A percentile compares a stretch with the other conserved stretches of the same genome.
These are phyloP conservation scores for Nannochloropsis gaditana DNA, from an alignment of 108 stramenopile genomes.

Conservation along the genomic window DNA sequence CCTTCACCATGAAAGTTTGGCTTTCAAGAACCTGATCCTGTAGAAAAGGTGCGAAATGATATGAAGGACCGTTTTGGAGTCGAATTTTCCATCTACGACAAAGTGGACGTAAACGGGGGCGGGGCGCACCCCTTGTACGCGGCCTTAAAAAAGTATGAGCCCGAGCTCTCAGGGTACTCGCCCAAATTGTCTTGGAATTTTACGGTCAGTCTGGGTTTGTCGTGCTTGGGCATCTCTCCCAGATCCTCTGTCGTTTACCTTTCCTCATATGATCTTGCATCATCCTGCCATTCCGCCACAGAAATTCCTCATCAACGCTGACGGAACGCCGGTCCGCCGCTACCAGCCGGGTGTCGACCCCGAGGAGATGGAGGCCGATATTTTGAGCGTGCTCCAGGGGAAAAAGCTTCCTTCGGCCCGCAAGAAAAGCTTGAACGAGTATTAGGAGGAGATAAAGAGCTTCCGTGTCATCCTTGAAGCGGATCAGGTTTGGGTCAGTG, in stretches of 20 bases:
- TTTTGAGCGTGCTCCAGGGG: neutral
- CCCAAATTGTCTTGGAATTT: neutral
- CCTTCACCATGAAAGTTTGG: neutral
- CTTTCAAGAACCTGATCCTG: neutral
- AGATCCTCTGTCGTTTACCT: neutral
- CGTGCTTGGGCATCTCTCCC: neutral
- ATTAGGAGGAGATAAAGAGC: neutral
- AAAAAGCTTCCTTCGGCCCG: neutral
- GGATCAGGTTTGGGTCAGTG: too few species aligned
- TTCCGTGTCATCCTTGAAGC: neutral
- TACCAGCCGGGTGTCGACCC: constrained; percentile 20
- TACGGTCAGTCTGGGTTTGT: neutral
- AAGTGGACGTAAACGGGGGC: constrained; percentile 21
- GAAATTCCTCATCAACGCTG: constrained; percentile 10
- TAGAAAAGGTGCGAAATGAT: neutral
- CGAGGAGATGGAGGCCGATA: neutral
- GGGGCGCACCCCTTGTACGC: neutral
- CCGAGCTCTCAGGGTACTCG: neutral
- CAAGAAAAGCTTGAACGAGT: neutral
- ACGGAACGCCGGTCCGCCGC: neutral
- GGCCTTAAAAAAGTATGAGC: constrained; percentile 15
- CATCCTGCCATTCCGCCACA: neutral
- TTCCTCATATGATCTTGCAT: neutral
- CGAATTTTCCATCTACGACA: neutral
- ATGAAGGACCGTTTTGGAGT: constrained; percentile 20